phyloP scores from a whole-genome alignment of 257 asterid species.

The Parsonsia alboflavescens region DNA sequence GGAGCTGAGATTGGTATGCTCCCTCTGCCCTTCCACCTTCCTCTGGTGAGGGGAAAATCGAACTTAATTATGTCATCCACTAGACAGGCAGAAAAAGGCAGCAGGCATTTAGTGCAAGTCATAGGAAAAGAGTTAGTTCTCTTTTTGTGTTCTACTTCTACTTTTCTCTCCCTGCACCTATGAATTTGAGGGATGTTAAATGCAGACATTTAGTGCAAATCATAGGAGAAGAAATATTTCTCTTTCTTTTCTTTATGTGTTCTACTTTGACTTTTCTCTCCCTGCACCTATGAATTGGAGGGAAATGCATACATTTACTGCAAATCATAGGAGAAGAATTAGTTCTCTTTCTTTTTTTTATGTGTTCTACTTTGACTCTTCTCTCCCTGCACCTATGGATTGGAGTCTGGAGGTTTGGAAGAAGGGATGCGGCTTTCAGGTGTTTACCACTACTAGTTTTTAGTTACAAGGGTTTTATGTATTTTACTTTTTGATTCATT shows the following conservation, averaged over 20 bases:
- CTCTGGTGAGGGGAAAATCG: neutral
- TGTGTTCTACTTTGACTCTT: neutral
- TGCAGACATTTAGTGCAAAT: neutral
- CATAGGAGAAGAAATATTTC: neutral
- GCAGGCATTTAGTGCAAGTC: neutral
- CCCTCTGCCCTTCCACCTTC: neutral
- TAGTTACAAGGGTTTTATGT: too few relatives aligned
- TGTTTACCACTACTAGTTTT: neutral
- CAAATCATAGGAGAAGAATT: neutral
- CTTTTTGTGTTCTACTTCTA: neutral
- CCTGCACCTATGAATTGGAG: too few relatives aligned
- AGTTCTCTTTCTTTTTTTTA: neutral
- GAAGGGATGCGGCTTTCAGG: neutral
- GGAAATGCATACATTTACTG: neutral
- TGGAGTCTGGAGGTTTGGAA: neutral
- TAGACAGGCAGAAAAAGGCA: neutral
- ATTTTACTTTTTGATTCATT: neutral
- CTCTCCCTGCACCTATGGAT: neutral
- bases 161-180: neutral
- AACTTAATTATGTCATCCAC: neutral
- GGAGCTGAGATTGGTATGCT: neutral
- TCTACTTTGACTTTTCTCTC: neutral
- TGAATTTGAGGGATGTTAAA: too few relatives aligned
- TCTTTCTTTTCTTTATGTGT: neutral
- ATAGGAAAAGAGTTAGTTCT: neutral